A percentile compares a stretch with the other conserved stretches of the same genome.
Evolutionary conservation across 1,284 basidiomycete genomes (phyloP).

Genomic region (Fomitopsis pinicola): DNA sequence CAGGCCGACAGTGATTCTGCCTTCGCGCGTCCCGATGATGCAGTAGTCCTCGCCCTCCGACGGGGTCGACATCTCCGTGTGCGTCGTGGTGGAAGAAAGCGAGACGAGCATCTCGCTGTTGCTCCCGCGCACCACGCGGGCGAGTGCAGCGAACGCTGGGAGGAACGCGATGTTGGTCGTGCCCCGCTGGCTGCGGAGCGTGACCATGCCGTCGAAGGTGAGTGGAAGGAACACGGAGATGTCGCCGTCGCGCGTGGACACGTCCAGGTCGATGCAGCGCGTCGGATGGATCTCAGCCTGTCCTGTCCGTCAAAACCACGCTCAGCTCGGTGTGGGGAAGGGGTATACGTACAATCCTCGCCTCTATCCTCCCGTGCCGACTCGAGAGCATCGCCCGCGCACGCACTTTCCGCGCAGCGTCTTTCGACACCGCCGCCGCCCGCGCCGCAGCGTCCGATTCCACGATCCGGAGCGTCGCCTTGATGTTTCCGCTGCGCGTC

Average conservation of each 20-base stretch:
- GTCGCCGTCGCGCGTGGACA: constrained; percentile 19
- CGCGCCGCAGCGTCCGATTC: background rate
- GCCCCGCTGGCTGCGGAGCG: constrained; percentile 17
- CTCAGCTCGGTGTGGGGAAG: background rate
- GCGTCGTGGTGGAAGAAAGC: constrained; percentile 14
- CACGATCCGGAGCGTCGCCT: constrained; percentile 16
- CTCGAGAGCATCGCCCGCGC: constrained; percentile 19
- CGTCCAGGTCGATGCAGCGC: constrained; percentile 24
- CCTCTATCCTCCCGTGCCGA: constrained; percentile 20
- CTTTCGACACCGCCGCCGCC: background rate
- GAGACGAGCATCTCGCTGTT: constrained; percentile 22
- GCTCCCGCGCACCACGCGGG: constrained; percentile 21
- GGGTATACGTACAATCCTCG: constrained; percentile 20
- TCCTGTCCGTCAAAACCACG: background rate
- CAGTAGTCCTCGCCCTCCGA: constrained; percentile 14
- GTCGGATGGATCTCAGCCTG: constrained; percentile 21
- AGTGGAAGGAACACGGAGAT: constrained; percentile 24
- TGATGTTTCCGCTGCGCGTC: constrained; percentile 24
- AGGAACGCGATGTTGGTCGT: constrained; percentile 20
- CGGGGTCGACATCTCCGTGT: constrained; percentile 2
- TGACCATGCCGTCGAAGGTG: constrained; percentile 23
- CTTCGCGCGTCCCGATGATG: constrained; percentile 20
- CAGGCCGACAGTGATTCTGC: constrained; percentile 23
- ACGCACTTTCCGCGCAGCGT: background rate
- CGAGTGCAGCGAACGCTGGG: constrained; percentile 21